These are phyloP conservation scores for Lasiodiplodia citricola DNA, from an alignment of 2,329 filamentous ascomycete genomes.

Conservation along the genomic window DNA sequence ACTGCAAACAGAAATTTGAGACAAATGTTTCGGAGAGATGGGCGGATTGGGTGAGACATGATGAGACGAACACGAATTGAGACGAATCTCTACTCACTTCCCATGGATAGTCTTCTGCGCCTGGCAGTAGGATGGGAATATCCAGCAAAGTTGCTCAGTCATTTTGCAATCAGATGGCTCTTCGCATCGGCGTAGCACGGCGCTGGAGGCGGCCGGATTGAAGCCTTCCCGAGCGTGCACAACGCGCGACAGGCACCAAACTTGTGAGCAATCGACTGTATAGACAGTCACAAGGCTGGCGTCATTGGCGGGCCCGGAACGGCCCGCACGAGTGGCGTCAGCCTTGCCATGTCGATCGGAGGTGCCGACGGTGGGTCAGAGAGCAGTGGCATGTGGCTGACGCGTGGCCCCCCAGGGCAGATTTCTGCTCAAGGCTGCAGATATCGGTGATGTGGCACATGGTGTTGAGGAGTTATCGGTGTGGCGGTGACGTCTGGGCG, in stretches of 20 bases:
- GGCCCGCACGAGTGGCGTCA: background rate
- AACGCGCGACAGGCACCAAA: too few relatives aligned
- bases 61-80: background rate
- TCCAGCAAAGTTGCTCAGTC: too few relatives aligned
- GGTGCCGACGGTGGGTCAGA: background rate
- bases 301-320: background rate
- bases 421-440: background rate
- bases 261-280: background rate
- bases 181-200: too few relatives aligned
- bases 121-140: too few relatives aligned
- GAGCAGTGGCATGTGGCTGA: background rate
- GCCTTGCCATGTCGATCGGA: background rate
- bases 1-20: conserved; percentile 19
- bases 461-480: background rate
- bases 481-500: background rate
- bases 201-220: too few relatives aligned
- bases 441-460: background rate
- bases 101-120: background rate
- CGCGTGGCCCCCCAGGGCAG: background rate
- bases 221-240: too few relatives aligned
- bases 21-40: background rate
- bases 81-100: too few relatives aligned
- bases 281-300: background rate
- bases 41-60: background rate
- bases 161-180: too few relatives aligned